Evolutionary conservation across 768 basidiomycete species (phyloP).

Genomic region (Russula olivacea): DNA sequence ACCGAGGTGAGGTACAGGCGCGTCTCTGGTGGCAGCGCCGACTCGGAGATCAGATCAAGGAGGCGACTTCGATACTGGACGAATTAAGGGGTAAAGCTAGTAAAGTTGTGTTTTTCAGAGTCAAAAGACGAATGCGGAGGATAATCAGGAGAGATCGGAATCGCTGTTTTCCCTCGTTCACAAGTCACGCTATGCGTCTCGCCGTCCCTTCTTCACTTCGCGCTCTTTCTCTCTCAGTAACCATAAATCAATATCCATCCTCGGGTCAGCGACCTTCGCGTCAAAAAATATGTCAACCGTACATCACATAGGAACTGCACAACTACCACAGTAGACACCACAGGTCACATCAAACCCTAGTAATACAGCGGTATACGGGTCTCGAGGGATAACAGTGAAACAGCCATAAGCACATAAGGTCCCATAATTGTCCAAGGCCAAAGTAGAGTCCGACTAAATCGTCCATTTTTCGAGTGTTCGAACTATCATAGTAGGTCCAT

Average conservation of each 20-base stretch:
- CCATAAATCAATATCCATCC: no score
- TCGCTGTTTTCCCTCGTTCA: neutral
- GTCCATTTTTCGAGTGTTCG: neutral
- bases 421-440: neutral
- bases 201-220: no score
- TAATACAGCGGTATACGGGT: neutral
- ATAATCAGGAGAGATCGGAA: neutral
- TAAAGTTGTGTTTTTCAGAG: no score
- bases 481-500: neutral
- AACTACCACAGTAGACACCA: neutral
- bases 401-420: neutral
- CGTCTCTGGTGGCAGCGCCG: conserved; percentile 11
- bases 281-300: no score
- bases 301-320: neutral
- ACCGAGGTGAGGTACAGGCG: conserved; percentile 28
- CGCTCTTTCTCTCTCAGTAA: no score
- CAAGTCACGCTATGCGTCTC: no score
- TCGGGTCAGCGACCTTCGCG: no score
- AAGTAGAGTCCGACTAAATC: neutral
- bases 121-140: no score
- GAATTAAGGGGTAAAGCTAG: no score
- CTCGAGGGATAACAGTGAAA: neutral
- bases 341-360: neutral
- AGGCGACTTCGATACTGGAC: conserved; percentile 10
- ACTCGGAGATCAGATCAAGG: no score